Evolutionary conservation across 108 stramenopile species (phyloP).

Genomic region (Cyclotella sp.): DNA sequence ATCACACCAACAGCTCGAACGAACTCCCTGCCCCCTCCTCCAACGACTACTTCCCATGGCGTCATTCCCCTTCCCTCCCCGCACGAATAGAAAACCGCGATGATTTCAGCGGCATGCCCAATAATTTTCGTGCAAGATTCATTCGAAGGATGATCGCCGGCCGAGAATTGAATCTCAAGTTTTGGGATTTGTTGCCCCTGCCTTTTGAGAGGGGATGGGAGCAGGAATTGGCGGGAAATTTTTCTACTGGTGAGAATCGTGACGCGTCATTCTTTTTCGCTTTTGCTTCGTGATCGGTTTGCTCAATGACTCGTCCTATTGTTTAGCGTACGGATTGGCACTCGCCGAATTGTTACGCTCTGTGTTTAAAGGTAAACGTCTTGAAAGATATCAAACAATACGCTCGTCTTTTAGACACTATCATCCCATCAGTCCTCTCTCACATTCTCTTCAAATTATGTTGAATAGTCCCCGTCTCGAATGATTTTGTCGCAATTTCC

Average conservation of each 20-base stretch:
- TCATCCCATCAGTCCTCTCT: neutral
- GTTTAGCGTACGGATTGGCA: slow-evolving; percentile 6
- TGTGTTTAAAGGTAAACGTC: slow-evolving; percentile 11
- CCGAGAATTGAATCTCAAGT: slow-evolving; percentile 32
- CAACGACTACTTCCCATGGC: slow-evolving; percentile 38
- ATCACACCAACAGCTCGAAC: neutral
- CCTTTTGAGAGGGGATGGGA: slow-evolving; percentile 44
- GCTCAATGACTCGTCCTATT: neutral
- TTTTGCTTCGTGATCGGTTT: neutral
- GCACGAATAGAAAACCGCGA: slow-evolving; percentile 19
- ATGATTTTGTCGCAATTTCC: slow-evolving; percentile 17
- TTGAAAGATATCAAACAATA: neutral
- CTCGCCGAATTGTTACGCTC: slow-evolving; percentile 16
- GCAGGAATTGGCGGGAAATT: slow-evolving; percentile 35
- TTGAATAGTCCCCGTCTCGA: neutral
- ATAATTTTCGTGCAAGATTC: slow-evolving; percentile 32
- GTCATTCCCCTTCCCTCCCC: slow-evolving; percentile 27
- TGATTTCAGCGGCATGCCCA: slow-evolving; percentile 45
- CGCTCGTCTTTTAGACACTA: neutral
- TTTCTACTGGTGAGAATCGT: slow-evolving; percentile 27
- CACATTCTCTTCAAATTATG: neutral
- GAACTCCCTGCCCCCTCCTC: neutral
- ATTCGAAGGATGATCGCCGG: slow-evolving; percentile 36
- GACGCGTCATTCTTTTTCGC: neutral
- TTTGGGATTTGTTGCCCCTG: slow-evolving; percentile 44